Evolutionary conservation across 208 protist genomes (phyloP).

Genomic region (Leishmania guyanensis): DNA sequence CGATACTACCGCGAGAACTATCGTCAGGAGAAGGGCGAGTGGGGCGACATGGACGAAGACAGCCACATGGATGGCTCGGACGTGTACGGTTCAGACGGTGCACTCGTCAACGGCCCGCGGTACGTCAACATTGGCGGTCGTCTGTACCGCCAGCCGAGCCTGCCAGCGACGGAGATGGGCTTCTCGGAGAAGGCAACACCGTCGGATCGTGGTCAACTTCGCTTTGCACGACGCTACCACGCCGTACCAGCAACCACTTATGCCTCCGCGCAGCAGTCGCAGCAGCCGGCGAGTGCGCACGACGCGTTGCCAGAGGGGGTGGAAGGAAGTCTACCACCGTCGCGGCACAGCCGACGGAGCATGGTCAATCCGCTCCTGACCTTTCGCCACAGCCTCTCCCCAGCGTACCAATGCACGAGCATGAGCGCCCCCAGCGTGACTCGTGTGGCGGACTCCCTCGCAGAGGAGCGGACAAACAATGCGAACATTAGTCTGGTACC

Average conservation of each 20-base stretch:
- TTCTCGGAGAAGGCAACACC: conserved; percentile 14
- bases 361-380: conserved; percentile 45
- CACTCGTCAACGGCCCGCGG: conserved; percentile 38
- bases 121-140: conserved; percentile 84
- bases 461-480: conserved; percentile 34
- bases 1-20: conserved; percentile 56
- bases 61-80: conserved; percentile 14
- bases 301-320: conserved; percentile 3
- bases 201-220: conserved; percentile 56
- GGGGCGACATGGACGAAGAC: conserved; percentile 14
- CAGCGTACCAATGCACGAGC: conserved; percentile 9
- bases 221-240: conserved; percentile 69
- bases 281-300: not conserved
- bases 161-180: conserved; percentile 32
- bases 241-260: conserved; percentile 58
- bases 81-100: conserved; percentile 10
- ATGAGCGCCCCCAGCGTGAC: conserved; percentile 11
- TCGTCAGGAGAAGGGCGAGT: conserved; percentile 13
- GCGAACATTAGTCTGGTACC: conserved; percentile 32
- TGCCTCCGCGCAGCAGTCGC: conserved; percentile 12
- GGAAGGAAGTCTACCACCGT: conserved; percentile 5
- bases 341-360: conserved; percentile 16
- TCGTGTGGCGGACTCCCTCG: conserved; percentile 34
- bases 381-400: conserved; percentile 41
- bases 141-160: conserved; percentile 63